Evolutionary conservation across 768 basidiomycete genomes (phyloP), one percentile per base, ranked within the genome.

Genomic region (Floccularia luteovirens): DNA sequence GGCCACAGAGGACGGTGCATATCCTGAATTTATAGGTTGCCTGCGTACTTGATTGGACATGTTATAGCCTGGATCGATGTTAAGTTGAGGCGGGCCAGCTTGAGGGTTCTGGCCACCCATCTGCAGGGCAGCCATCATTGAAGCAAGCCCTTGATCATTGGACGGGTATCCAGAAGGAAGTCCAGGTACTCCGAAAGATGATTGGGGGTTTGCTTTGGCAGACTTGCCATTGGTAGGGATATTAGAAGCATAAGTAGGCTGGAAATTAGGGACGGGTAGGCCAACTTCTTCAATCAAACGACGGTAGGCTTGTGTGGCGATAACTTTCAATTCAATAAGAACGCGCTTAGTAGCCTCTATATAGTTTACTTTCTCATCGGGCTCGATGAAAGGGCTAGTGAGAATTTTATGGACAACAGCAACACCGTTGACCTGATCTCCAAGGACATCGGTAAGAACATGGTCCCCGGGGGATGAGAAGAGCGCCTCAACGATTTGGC

Each of bases 391-490:
- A 7, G 86, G 74, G 56, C 86, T 92, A 8, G 85, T 87, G 48
- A 97, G 60, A 46, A 97, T 86, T 61, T 98, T 98, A 61, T 88
- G 86, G 19, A 94, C 81, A 24, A 91, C 86, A 3, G 90, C 83
- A 37, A 94, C 84, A 19, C 93, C 93, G 56, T 96, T 93, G 43
- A 97, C 90, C 63, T 98, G 93, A 61, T 99, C 94, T 33, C 84
- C 84, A 48, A 99, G 69, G 32, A 98, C 88, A 54, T 98, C 94
- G 10, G 87, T 91, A 28, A 98, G 68, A 31, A 92, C 89, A 53
- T 91, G 85, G 55, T 96, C 91, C 14, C 78, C 79, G 5, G 82
- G 80, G 0, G 90, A 91, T n/a, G 77, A 76, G 69, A 98, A 96
- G 47, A 99, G 64, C 1, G 90, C 86, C 36, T 91, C 82, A 43